phyloP scores from a whole-genome alignment of 2,329 filamentous ascomycete species.

The Aspergillus brunneoviolaceus region DNA sequence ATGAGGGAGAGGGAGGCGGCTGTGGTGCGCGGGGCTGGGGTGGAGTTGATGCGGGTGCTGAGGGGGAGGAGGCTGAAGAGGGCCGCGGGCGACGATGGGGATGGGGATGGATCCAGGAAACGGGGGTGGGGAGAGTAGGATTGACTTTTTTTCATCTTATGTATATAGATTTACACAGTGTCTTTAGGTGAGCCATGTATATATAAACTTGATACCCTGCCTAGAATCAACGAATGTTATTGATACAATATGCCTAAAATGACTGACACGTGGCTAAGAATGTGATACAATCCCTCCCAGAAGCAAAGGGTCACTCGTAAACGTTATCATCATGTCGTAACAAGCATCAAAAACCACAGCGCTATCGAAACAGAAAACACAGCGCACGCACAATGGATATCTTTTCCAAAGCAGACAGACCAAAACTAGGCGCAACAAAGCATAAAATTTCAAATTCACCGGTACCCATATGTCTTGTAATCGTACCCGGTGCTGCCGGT shows the following conservation, averaged over 20 bases:
- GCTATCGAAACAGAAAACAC: not conserved
- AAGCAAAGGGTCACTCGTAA: not conserved
- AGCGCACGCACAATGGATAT: not conserved
- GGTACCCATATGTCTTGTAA: slow-evolving; percentile 29
- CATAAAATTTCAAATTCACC: slow-evolving; percentile 12
- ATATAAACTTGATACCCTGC: not conserved
- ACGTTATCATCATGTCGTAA: slow-evolving; percentile 8
- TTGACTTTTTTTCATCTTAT: not conserved
- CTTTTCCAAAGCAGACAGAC: not conserved
- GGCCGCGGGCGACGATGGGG: not conserved
- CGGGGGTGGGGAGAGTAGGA: not conserved
- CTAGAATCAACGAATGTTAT: not conserved
- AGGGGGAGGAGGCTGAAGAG: slow-evolving; percentile 23
- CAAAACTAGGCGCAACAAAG: not conserved
- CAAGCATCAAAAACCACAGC: not conserved
- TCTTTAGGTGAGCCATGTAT: no score
- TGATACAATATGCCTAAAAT: not conserved
- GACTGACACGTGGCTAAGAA: slow-evolving; percentile 4
- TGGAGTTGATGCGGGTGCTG: slow-evolving; percentile 24
- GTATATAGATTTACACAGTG: no score
- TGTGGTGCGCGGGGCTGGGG: slow-evolving; percentile 32
- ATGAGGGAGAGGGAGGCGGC: slow-evolving; percentile 36
- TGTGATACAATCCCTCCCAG: not conserved
- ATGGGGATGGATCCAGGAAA: not conserved
- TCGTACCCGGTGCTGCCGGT: slow-evolving; percentile 24